Evolutionary conservation across 345 rosid species (phyloP), one percentile per base, ranked within the genome.

Genomic region (Dimocarpus longan): DNA sequence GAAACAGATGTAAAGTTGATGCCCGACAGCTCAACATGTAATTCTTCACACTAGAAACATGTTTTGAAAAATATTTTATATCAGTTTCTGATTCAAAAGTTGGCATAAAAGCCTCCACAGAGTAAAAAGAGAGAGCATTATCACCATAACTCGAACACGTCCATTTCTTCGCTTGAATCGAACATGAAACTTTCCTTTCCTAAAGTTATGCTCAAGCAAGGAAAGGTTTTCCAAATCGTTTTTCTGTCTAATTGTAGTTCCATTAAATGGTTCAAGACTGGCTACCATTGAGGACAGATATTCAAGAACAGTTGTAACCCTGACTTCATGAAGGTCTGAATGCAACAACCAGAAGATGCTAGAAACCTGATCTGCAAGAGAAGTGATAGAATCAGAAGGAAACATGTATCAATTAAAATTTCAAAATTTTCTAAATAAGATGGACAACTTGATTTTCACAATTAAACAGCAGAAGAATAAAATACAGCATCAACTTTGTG

Each of bases 111-210:
- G 50, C 65, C 37, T 66, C 46, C 59, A 62, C 10, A 50, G 0
- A 54, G 50, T 73, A 12, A 11, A 11, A 15, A 28, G 43, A 73
- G 21, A 44, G 15, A 62, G 19, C 71, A 68, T 65, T 72, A 50
- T 73, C 78, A 93, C 98, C 98, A 89, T 86, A 71, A 87, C 82
- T 67, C 93, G 87, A 56, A 96, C 89, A 1, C 98, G 93, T 57
- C 98, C 98, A 85, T 96, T 96, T 66, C 97, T 88, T 78, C 90
- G 91, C 87, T 96, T 96, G 75, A 93, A 84, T 64, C 93, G 88
- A 69, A 85, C 91, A 82, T 87, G 88, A 54, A 94, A 83, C 85
- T 85, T 88, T 80, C 93, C 98, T 78, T 78, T 87, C 76, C 90
- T 85, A 16, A 82, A 80, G 78, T 85, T 88, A 63, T 85, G 88